Conservation (phyloP, 441 rosid genomes). For the Erysimum cheiri region DNA sequence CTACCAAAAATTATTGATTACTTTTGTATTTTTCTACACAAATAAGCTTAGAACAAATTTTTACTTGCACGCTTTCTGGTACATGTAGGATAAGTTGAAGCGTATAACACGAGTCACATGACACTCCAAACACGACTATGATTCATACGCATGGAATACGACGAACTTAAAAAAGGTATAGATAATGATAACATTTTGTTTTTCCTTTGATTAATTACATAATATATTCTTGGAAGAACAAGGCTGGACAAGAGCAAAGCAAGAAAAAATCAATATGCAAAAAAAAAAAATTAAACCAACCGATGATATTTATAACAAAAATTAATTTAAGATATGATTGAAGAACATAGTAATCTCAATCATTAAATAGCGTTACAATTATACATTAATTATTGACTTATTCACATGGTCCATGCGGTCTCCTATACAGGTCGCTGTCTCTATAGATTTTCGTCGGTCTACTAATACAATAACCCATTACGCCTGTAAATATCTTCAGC, state of each 20-base stretch:
- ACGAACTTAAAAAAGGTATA: background rate
- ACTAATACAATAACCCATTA: constrained; percentile 11
- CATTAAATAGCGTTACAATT: constrained; percentile 18
- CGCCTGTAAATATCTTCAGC: background rate
- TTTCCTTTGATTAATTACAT: background rate
- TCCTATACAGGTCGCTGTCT: constrained; percentile 16
- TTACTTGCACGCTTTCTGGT: constrained; percentile 31
- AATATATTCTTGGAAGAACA: background rate
- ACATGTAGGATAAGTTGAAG: constrained; percentile 23
- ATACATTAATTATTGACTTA: constrained; percentile 24
- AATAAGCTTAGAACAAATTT: constrained; percentile 1
- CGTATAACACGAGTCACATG: constrained; percentile 24
- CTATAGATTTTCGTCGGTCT: constrained; percentile 23
- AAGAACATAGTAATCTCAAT: background rate
- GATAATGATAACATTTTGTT: background rate
- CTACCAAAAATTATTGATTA: constrained; percentile 20
- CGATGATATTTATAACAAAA: background rate
- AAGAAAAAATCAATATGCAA: background rate
- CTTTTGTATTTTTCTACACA: constrained; percentile 36
- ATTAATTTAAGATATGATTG: background rate
- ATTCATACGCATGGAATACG: constrained; percentile 16
- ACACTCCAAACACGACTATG: constrained; percentile 15
- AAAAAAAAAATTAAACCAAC: background rate
- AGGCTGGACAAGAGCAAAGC: background rate
- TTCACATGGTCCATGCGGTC: constrained; percentile 35